Percentiles rank a stretch among this genome's conserved stretches.
These are phyloP conservation scores for Coelastrella sp. DNA, from an alignment of 139 green algal species.

Conservation along the genomic window DNA sequence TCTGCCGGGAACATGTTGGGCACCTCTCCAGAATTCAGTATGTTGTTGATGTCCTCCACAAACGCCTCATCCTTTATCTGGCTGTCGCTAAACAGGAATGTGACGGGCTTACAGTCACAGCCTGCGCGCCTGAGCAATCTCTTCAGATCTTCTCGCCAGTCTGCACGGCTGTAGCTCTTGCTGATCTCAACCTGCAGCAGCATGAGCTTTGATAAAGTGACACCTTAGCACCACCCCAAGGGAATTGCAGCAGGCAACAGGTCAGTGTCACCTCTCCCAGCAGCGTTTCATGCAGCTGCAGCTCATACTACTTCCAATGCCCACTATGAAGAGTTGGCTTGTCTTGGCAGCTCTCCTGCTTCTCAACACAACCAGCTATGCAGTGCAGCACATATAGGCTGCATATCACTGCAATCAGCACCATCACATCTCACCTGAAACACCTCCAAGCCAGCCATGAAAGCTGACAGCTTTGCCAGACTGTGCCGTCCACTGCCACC, in stretches of 20 bases:
- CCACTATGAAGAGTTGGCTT: neutral
- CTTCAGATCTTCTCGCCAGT: slow-evolving; percentile 88
- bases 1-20: slow-evolving; percentile 85
- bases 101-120: slow-evolving; percentile 55
- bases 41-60: slow-evolving; percentile 90
- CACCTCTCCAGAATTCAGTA: slow-evolving; percentile 86
- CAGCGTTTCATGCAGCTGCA: neutral
- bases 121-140: slow-evolving; percentile 66
- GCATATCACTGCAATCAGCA: neutral
- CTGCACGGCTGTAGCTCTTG: slow-evolving; percentile 77
- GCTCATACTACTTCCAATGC: too few species aligned
- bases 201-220: neutral
- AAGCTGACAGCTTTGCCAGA: slow-evolving; percentile 77
- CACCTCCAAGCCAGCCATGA: slow-evolving; percentile 75
- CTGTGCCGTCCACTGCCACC: slow-evolving; percentile 79
- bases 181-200: slow-evolving; percentile 78
- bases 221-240: neutral
- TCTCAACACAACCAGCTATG: too few species aligned
- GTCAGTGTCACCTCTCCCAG: too few species aligned
- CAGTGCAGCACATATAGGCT: too few species aligned
- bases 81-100: slow-evolving; percentile 86
- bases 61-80: slow-evolving; percentile 83
- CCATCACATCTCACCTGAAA: slow-evolving; percentile 64
- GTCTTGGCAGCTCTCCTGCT: neutral
- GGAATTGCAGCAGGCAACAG: neutral